These are phyloP conservation scores for Backusella westeae DNA, from an alignment of 192 early-diverging fungal species.

Conservation along the genomic window DNA sequence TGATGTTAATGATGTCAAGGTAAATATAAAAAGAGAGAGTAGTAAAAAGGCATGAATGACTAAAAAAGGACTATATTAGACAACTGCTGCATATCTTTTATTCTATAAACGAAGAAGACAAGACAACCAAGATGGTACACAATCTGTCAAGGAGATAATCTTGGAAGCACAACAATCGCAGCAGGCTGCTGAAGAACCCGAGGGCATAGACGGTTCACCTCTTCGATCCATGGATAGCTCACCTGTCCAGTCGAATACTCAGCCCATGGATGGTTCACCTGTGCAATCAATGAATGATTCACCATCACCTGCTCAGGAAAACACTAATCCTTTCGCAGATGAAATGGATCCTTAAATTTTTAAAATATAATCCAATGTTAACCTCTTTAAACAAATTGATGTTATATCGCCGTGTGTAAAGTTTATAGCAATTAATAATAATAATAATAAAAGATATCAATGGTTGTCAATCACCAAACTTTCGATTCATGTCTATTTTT, in stretches of 20 bases:
- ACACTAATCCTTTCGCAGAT: neutral
- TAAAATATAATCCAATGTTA: neutral
- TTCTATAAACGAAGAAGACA: conserved; percentile 55
- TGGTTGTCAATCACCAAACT: too few species aligned
- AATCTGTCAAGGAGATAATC: conserved; percentile 10
- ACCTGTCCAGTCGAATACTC: too few species aligned
- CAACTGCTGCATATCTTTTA: conserved; percentile 58
- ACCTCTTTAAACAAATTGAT: too few species aligned
- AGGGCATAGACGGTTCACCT: neutral
- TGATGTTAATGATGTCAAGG: conserved; percentile 27
- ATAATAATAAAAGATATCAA: too few species aligned
- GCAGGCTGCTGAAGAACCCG: conserved; percentile 13
- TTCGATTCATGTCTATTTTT: too few species aligned
- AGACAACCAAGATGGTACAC: neutral
- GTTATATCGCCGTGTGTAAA: too few species aligned
- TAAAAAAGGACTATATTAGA: conserved; percentile 27
- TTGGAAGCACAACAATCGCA: conserved; percentile 14
- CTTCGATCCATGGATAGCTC: too few species aligned
- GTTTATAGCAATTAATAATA: too few species aligned
- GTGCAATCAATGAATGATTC: neutral
- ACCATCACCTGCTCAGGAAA: neutral
- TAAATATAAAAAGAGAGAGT: neutral
- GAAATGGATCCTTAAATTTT: neutral
- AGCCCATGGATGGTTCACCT: neutral
- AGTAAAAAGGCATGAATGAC: neutral